phyloP scores from a whole-genome alignment of 305 asterid species.

The Fraxinus ornus region DNA sequence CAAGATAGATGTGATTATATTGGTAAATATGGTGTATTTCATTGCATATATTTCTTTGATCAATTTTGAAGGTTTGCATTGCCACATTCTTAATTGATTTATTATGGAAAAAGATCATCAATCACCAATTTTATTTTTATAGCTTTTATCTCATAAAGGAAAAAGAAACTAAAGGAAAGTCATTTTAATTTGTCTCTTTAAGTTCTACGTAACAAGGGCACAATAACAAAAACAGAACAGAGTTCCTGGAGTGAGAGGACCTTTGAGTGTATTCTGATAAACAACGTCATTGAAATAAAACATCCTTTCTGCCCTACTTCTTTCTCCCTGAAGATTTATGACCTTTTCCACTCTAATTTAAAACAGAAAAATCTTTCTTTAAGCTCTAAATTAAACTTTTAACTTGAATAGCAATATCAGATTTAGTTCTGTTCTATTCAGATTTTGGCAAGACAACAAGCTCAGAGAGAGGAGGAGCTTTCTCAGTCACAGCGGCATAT shows the following conservation, averaged over 20 bases:
- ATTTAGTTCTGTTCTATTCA: constrained; percentile 37
- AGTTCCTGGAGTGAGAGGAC: constrained; percentile 3
- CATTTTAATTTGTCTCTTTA: neutral
- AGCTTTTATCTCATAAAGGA: neutral
- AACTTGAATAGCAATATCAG: constrained; percentile 2
- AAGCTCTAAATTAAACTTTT: constrained; percentile 16
- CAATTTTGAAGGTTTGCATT: constrained; percentile 5
- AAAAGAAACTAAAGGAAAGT: neutral
- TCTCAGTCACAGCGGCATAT: constrained; percentile 93
- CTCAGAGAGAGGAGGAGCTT: constrained; percentile 99
- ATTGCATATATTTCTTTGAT: constrained; percentile 20
- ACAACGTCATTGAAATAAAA: neutral
- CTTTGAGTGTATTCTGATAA: neutral
- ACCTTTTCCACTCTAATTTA: neutral
- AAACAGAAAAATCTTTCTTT: constrained; percentile 6
- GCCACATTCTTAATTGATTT: neutral
- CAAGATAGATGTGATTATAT: constrained; percentile 13
- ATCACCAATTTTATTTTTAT: neutral
- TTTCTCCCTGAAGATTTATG: constrained; percentile 8
- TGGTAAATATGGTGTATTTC: constrained; percentile 19
- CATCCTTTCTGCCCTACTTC: constrained; percentile 17
- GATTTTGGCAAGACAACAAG: constrained; percentile 99
- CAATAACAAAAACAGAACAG: neutral
- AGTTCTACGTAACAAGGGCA: neutral
- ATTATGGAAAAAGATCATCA: neutral